Evolutionary conservation across 306 rosid species (phyloP), one percentile per base, ranked within the genome.

Genomic region (Parietaria judaica): DNA sequence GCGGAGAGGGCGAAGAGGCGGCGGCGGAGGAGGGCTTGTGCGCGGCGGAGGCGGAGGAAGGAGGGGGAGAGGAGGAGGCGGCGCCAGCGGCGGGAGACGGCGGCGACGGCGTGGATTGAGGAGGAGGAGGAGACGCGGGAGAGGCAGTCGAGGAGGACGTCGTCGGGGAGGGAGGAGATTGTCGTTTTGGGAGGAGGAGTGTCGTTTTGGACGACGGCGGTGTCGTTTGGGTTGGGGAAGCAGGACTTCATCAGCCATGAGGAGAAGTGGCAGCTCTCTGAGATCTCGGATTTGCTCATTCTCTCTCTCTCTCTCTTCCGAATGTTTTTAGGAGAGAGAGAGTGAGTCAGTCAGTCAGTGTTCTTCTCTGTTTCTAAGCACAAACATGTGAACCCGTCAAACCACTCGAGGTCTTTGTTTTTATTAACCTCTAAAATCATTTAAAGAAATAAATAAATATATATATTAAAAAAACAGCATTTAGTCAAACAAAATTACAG

Each of bases 221-320:
- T 62, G 66, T 82, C 60, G 45, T 76, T 63, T 6, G 83, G 76
- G 56, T 52, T 78, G 23, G 92, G 92, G 72, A 82, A 75, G 54
- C 95, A 87, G 11, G 95, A 80, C 48, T 84, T 87, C 77, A 84
- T 65, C 9, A 84, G 71, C 92, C 95, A 84, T 59, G 95, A 60
- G 72, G 95, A 60, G 72, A 87, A 80, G 66, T 82, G 95, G 61
- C 85, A 78, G 76, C 60, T 77, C 37, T 84, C 86, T 57, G 84
- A 73, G 67, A 67, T 71, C 72, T 49, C 60, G 31, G 48, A 52
- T 52, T 17, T 9, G 6, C 34, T 41, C 53, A 4, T n/a, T 49
- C 15, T 49, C 14, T 9, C 14, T 49, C 12, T 9, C 14, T 49
- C 6, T 49, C 53, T 49, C n/a, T 49, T 11, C 13, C 13, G 14